Base-by-base conservation (phyloP, 1,284 basidiomycete species). In the Sporisorium scitamineum region DNA sequence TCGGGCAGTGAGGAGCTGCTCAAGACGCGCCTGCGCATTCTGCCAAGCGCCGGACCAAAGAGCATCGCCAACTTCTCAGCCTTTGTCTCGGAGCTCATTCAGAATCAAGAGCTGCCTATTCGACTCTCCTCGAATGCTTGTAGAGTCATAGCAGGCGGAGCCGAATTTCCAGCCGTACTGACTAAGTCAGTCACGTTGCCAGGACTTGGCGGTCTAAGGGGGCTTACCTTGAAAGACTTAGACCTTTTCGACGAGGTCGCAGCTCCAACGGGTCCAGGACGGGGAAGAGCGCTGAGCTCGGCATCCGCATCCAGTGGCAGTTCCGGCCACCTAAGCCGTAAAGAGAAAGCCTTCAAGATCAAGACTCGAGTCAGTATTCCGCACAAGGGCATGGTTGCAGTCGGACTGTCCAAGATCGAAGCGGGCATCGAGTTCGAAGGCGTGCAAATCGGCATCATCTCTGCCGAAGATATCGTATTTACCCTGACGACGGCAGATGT, bases 221-320 rank as follows among this genome's bases (percentile, higher is more conserved):
- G 67, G 5, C 32, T 82, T n/a, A 44, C 44, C 5, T 54, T 80
- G n/a, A 54, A 70, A 0, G 56, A 67, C 1, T 70, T 82, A 24
- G 61, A 76, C 44, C 71, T 82, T 11, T 63, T 80, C 24, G 80
- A 78, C 44, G 80, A 82, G 52, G 75, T 76, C 6, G 45, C 68
- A 16, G 68, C 68, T 8, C 72, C 72, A 42, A 70, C 62, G 10
- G 71, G 71, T 27, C 71, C 71, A 1, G 71, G 71, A 2, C 62
- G 71, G 7, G 71, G 71, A 3, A 26, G 71, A 34, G 71, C 71
- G 2, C 22, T 74, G 24, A 61, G 61, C 60, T 66, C 74, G 20
- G 54, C 66, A 22, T 68, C 74, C n/a, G 50, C 63, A 24, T 62
- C 61, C n/a, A 70, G 74, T 51, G 59, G 62, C 57, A 41, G 50